Evolutionary conservation across 2,329 filamentous ascomycete genomes (phyloP).

Genomic region (Xylaria sp.): DNA sequence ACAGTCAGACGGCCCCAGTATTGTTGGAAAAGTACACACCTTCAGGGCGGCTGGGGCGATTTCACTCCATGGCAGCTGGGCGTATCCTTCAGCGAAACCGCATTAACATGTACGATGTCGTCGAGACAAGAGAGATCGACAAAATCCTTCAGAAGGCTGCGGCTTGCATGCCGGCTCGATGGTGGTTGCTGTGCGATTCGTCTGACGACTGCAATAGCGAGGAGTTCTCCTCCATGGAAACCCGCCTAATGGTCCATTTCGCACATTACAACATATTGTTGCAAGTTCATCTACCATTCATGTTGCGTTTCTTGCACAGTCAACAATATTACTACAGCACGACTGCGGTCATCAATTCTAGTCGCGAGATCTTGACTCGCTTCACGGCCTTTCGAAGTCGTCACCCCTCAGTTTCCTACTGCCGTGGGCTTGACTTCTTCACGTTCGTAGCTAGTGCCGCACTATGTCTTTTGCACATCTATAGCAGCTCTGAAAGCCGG

Average conservation of each 20-base stretch:
- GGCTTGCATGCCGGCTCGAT: constrained; percentile 53
- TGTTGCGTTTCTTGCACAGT: constrained; percentile 45
- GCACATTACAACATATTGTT: constrained; percentile 55
- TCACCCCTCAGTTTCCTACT: constrained; percentile 49
- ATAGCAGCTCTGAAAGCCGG: constrained; percentile 43
- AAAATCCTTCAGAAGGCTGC: constrained; percentile 52
- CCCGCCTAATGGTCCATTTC: constrained; percentile 56
- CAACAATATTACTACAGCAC: constrained; percentile 53
- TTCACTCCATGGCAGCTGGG: constrained; percentile 52
- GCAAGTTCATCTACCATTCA: constrained; percentile 58
- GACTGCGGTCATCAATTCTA: constrained; percentile 54
- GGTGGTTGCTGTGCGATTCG: constrained; percentile 52
- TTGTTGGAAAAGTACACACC: constrained; percentile 44
- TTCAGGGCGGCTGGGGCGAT: constrained; percentile 40
- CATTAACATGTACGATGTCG: constrained; percentile 43
- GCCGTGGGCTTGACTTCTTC: constrained; percentile 56
- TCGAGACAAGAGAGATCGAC: constrained; percentile 51
- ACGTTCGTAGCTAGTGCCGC: constrained; percentile 53
- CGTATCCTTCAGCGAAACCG: constrained; percentile 54
- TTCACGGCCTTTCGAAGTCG: constrained; percentile 53
- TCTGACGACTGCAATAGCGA: constrained; percentile 20
- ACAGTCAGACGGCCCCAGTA: constrained; percentile 43
- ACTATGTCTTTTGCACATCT: constrained; percentile 55
- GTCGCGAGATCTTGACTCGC: constrained; percentile 54
- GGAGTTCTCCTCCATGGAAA: constrained; percentile 46